phyloP scores from a whole-genome alignment of 2,329 filamentous ascomycete species.

The Alternaria conjuncta region DNA sequence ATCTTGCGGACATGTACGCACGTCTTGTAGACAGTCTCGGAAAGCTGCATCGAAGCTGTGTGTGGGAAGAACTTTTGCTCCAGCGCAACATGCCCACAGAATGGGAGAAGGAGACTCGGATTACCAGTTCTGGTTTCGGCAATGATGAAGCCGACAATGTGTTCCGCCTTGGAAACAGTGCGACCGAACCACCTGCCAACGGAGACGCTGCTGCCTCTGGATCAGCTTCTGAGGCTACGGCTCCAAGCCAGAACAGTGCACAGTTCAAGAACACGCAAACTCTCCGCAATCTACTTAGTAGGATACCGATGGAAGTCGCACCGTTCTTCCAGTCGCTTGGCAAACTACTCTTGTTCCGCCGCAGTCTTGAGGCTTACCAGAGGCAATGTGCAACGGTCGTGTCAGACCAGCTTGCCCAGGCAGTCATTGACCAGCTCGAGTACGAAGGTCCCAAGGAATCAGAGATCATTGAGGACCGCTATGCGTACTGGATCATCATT shows the following conservation, averaged over 20 bases:
- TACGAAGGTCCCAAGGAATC: constrained; percentile 54
- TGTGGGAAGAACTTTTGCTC: constrained; percentile 84
- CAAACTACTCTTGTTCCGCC: constrained; percentile 77
- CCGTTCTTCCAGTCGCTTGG: constrained; percentile 86
- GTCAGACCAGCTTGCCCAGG: constrained; percentile 73
- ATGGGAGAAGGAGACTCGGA: constrained; percentile 61
- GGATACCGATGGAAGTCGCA: constrained; percentile 79
- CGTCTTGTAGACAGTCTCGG: constrained; percentile 77
- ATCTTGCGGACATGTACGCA: constrained; percentile 83
- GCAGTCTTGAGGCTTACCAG: constrained; percentile 69
- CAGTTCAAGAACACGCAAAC: constrained; percentile 78
- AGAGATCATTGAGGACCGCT: constrained; percentile 66
- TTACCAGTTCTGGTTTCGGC: constrained; percentile 49
- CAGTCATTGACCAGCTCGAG: constrained; percentile 71
- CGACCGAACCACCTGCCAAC: constrained; percentile 22
- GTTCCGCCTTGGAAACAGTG: constrained; percentile 42
- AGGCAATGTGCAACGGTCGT: constrained; percentile 68
- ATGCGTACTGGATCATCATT: constrained; percentile 82
- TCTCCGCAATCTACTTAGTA: constrained; percentile 77
- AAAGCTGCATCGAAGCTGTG: constrained; percentile 75
- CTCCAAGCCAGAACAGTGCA: constrained; percentile 40
- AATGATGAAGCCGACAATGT: constrained; percentile 50
- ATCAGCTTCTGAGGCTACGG: constrained; percentile 2
- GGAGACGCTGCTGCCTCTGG: constrained; percentile 18
- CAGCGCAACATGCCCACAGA: constrained; percentile 74